Percentiles rank a stretch among this genome's conserved stretches.
phyloP scores from a whole-genome alignment of 2,329 filamentous ascomycete species.

The Fusarium nelsonii region DNA sequence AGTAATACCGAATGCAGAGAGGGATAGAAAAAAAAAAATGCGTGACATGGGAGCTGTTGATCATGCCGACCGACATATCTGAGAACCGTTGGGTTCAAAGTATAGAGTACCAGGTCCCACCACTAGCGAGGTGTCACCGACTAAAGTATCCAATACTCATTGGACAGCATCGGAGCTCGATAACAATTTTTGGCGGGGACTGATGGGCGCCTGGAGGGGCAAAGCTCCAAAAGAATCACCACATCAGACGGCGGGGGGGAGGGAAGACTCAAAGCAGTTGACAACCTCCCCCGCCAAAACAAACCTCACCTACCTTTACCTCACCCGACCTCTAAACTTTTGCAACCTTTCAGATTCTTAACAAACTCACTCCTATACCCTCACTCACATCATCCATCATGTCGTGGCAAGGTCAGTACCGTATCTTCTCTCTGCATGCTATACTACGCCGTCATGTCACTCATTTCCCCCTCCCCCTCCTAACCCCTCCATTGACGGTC shows the following conservation, averaged over 20 bases:
- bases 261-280: conserved; percentile 8
- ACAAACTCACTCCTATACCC: conserved; percentile 22
- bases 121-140: conserved; percentile 11
- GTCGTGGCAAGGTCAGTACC: conserved; percentile 78
- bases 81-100: conserved; percentile 26
- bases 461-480: conserved; percentile 27
- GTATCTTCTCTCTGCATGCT: conserved; percentile 16
- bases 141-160: conserved; percentile 32
- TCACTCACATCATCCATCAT: conserved; percentile 58
- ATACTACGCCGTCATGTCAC: conserved; percentile 10
- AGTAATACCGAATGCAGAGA: conserved; percentile 12
- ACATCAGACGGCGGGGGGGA: conserved; percentile 23
- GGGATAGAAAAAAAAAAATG: conserved; percentile 19
- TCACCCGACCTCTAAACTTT: conserved; percentile 5
- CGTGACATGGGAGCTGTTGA: conserved; percentile 41
- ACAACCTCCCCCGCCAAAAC: conserved; percentile 41
- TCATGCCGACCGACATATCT: conserved; percentile 34
- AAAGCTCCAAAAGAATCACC: conserved; percentile 44
- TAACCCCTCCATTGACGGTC: conserved; percentile 33
- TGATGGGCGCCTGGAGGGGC: conserved; percentile 39
- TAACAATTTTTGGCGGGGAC: conserved; percentile 41
- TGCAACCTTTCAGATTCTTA: conserved; percentile 30
- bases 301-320: conserved; percentile 19
- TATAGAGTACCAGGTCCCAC: conserved; percentile 20
- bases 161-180: conserved; percentile 31